Evolutionary conservation across 352 stramenopile genomes (phyloP).

Genomic region (Phytophthora megakarya): DNA sequence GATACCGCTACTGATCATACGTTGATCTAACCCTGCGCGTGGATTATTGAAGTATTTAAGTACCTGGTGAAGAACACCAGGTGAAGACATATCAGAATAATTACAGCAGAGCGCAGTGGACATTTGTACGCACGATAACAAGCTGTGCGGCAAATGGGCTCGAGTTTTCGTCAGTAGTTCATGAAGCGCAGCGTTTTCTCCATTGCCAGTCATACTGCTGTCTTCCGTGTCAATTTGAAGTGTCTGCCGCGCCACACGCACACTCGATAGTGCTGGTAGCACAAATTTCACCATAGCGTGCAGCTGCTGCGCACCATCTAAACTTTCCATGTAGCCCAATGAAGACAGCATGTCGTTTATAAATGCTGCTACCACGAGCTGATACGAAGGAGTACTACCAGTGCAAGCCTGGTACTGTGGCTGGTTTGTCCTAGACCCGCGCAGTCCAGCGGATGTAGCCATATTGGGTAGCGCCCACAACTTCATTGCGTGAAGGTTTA

Average conservation of each 20-base stretch:
- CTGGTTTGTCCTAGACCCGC: conserved; percentile 8
- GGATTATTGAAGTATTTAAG: conserved; percentile 58
- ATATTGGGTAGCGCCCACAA: conserved; percentile 43
- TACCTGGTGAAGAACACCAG: conserved; percentile 47
- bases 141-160: conserved; percentile 40
- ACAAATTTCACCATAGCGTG: conserved; percentile 75
- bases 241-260: conserved; percentile 41
- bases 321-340: conserved; percentile 59
- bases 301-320: conserved; percentile 48
- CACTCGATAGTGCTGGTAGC: conserved; percentile 49
- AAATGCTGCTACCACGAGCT: conserved; percentile 61
- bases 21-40: conserved; percentile 22
- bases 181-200: conserved; percentile 17
- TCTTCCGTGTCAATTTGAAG: conserved; percentile 34
- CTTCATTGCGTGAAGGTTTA: conserved; percentile 29
- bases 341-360: conserved; percentile 58
- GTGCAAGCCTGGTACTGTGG: neutral
- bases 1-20: conserved; percentile 2
- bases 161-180: conserved; percentile 43
- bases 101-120: conserved; percentile 57
- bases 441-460: conserved; percentile 9
- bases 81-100: conserved; percentile 28
- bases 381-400: conserved; percentile 42
- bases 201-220: conserved; percentile 16
- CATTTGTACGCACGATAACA: conserved; percentile 54